Percentiles rank a stretch among this genome's conserved stretches.
Evolutionary conservation across 768 basidiomycete genomes (phyloP).

Genomic region (Ephemerocybe angulata): DNA sequence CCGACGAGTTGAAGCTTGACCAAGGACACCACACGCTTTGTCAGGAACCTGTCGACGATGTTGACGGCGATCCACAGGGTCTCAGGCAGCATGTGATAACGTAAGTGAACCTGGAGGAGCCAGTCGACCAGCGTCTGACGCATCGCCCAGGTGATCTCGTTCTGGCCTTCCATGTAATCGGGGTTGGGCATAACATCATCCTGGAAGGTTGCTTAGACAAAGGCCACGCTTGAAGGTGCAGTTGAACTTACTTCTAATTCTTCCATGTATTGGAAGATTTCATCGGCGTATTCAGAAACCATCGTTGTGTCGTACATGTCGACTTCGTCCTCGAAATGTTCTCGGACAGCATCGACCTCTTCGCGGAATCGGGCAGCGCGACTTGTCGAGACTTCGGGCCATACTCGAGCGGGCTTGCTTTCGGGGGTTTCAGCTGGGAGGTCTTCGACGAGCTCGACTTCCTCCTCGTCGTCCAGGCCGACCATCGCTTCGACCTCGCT

Average conservation of each 20-base stretch:
- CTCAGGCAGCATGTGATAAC: constrained; percentile 98
- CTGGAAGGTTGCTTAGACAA: constrained; percentile 39
- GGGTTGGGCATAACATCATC: constrained; percentile 86
- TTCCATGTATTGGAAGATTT: constrained; percentile 95
- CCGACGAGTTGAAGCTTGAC: constrained; percentile 95
- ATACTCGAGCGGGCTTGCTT: constrained; percentile 48
- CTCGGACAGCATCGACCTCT: constrained; percentile 65
- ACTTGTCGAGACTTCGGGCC: constrained; percentile 73
- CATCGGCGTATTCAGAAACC: constrained; percentile 98
- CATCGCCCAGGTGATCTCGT: constrained; percentile 91
- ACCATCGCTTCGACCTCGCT: constrained; percentile 45
- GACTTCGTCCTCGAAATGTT: constrained; percentile 67
- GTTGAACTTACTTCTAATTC: constrained; percentile 73
- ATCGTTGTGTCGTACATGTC: constrained; percentile 83
- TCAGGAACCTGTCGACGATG: constrained; percentile 90
- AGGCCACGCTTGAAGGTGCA: neutral
- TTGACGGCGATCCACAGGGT: constrained; percentile 99
- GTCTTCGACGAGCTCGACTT: constrained; percentile 22
- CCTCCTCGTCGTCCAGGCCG: constrained; percentile 33
- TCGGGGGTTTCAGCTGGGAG: constrained; percentile 22
- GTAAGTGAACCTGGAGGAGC: constrained; percentile 95
- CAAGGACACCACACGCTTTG: constrained; percentile 80
- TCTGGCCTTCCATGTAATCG: constrained; percentile 91
- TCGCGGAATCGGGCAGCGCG: constrained; percentile 53
- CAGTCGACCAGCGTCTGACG: constrained; percentile 96